A percentile compares a stretch with the other conserved stretches of the same genome.
Evolutionary conservation across 2,329 filamentous ascomycete species (phyloP).

Genomic region (Pseudogymnoascus sp.): DNA sequence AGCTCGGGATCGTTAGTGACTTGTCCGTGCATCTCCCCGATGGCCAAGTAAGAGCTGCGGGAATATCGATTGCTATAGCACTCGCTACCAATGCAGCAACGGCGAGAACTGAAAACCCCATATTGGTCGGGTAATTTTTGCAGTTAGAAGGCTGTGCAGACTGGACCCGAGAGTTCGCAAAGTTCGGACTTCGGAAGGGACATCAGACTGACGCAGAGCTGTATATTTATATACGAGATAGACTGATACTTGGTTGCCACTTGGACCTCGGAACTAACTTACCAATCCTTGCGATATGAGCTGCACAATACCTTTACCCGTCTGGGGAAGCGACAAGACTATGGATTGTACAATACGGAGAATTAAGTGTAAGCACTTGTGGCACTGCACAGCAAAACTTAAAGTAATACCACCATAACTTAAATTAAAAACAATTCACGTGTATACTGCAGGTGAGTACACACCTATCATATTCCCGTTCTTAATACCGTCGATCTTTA

Average conservation of each 20-base stretch:
- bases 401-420: background rate
- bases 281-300: background rate
- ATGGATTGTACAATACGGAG: background rate
- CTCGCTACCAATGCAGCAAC: background rate
- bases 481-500: background rate
- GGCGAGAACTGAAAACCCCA: background rate
- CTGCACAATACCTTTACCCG: background rate
- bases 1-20: background rate
- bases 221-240: background rate
- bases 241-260: background rate
- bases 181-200: background rate
- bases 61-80: background rate
- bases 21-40: conserved; percentile 1
- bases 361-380: background rate
- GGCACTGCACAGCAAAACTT: background rate
- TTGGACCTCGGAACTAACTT: background rate
- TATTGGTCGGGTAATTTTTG: background rate
- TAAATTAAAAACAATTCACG: conserved; percentile 2
- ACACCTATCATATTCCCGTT: background rate
- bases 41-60: background rate
- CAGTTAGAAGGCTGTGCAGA: background rate
- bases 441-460: background rate
- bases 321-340: background rate
- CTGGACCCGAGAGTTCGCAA: background rate
- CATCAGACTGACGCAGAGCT: background rate